Evolutionary conservation across 305 asterid species (phyloP), one percentile per base, ranked within the genome.

Genomic region (Fraxinus nigra): DNA sequence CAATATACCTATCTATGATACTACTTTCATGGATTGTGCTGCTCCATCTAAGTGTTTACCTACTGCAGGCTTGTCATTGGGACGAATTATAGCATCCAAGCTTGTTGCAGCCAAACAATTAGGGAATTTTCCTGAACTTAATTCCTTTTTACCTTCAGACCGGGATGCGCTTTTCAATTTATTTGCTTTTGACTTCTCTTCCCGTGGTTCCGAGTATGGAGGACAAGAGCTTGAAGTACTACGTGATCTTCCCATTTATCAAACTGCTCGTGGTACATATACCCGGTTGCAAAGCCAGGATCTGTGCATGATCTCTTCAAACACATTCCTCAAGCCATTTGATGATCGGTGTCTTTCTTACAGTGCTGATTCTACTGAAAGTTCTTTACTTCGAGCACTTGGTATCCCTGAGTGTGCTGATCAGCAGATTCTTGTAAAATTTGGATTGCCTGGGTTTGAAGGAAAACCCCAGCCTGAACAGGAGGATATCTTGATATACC

Each of bases 401-500:
- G 96, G 97, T 79, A 87, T 95, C 87, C 95, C 96, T 78, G 99
- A 94, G 89, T 87, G 91, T 85, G 87, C 88, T 84, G 97, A 95
- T 86, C 92, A 82, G 75, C 92, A 95, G 89, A 92, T 95, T 85
- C 91, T 95, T 84, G 89, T 91, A 73, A 89, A 91, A 87, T 92
- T 91, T 87, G 97, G 96, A 79, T 89, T 95, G 87, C 98, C 99
- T 79, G 88, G 90, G 76, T 95, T 92, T 87, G 92, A 91, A 85
- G 85, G 84, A 67, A 95, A 92, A 87, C 83, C 93, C 84, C 92
- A 82, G 84, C 83, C 86, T 80, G 96, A 90, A 88, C 96, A 91
- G 90, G 99, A 95, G 90, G 97, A 92, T 87, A 91, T 95, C 84
- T 85, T 94, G 90, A 95, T 92, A 75, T 95, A 92, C 87, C 88